These are phyloP conservation scores for Podosphaera aphanis DNA, from an alignment of 2,329 filamentous ascomycete genomes.

Conservation along the genomic window DNA sequence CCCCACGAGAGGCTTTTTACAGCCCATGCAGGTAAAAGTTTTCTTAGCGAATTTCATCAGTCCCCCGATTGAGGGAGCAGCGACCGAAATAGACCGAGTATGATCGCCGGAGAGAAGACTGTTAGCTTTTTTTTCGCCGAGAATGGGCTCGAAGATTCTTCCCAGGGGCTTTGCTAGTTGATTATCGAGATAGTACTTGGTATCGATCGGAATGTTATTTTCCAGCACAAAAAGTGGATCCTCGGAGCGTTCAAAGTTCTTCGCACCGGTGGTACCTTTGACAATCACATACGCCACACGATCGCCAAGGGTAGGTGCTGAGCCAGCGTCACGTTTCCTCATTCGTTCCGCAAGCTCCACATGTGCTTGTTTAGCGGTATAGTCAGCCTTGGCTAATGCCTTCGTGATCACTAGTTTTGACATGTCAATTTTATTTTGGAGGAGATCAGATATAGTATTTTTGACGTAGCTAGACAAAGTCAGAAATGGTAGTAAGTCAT, in stretches of 20 bases:
- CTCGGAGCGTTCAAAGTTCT: conserved; percentile 92
- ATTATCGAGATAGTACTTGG: conserved; percentile 95
- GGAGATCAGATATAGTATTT: conserved; percentile 74
- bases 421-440: conserved; percentile 98
- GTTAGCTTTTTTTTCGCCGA: conserved; percentile 76
- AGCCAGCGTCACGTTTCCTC: conserved; percentile 89
- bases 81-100: conserved; percentile 81
- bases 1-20: conserved; percentile 78
- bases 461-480: conserved; percentile 59
- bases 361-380: conserved; percentile 82
- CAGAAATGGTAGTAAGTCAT: not conserved
- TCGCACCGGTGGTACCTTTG: conserved; percentile 68
- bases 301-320: conserved; percentile 76
- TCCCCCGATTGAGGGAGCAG: conserved; percentile 72
- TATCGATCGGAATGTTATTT: conserved; percentile 94
- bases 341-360: conserved; percentile 88
- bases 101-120: conserved; percentile 78
- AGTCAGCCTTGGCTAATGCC: conserved; percentile 73
- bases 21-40: conserved; percentile 94
- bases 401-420: conserved; percentile 98
- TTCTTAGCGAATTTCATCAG: conserved; percentile 98
- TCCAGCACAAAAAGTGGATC: conserved; percentile 94
- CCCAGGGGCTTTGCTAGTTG: conserved; percentile 85
- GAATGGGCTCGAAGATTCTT: conserved; percentile 91
- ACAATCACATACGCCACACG: conserved; percentile 97